Evolutionary conservation across 2,329 filamentous ascomycete species (phyloP).

Genomic region (Domatiomyces catenatus): DNA sequence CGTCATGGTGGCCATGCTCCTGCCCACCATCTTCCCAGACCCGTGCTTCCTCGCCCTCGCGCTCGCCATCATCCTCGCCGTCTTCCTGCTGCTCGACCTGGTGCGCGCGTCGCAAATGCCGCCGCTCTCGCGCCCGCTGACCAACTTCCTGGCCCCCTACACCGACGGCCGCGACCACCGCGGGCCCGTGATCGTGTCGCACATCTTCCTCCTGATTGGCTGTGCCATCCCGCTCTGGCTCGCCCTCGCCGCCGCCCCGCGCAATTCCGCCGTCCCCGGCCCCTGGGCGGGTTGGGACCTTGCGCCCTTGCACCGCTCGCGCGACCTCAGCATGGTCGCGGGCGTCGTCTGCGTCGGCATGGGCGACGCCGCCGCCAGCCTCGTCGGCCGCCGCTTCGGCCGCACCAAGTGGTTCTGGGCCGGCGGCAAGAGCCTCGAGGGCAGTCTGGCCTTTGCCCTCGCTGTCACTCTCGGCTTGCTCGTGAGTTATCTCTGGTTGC

Average conservation of each 20-base stretch:
- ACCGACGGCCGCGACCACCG: constrained; percentile 86
- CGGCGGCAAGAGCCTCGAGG: constrained; percentile 89
- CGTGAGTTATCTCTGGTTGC: constrained; percentile 57
- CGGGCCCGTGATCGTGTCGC: constrained; percentile 85
- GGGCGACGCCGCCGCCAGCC: constrained; percentile 81
- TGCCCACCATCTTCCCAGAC: constrained; percentile 75
- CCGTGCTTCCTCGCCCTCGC: constrained; percentile 69
- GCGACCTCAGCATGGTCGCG: constrained; percentile 79
- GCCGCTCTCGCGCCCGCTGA: constrained; percentile 72
- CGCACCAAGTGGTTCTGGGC: constrained; percentile 90
- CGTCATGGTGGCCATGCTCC: constrained; percentile 92
- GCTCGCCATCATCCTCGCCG: constrained; percentile 59
- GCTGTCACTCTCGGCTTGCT: constrained; percentile 66
- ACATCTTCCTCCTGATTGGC: constrained; percentile 88
- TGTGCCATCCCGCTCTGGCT: constrained; percentile 93
- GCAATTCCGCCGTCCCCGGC: constrained; percentile 36
- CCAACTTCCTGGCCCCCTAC: constrained; percentile 77
- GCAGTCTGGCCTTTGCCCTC: constrained; percentile 60
- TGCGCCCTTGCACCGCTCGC: constrained; percentile 22
- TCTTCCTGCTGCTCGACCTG: constrained; percentile 80
- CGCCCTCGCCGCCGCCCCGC: constrained; percentile 53
- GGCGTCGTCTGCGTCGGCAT: constrained; percentile 90
- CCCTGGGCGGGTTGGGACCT: constrained; percentile 60
- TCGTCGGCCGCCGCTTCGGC: constrained; percentile 77
- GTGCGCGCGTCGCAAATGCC: constrained; percentile 83